phyloP scores from a whole-genome alignment of 257 asterid genomes.

The Scutellaria minor region DNA sequence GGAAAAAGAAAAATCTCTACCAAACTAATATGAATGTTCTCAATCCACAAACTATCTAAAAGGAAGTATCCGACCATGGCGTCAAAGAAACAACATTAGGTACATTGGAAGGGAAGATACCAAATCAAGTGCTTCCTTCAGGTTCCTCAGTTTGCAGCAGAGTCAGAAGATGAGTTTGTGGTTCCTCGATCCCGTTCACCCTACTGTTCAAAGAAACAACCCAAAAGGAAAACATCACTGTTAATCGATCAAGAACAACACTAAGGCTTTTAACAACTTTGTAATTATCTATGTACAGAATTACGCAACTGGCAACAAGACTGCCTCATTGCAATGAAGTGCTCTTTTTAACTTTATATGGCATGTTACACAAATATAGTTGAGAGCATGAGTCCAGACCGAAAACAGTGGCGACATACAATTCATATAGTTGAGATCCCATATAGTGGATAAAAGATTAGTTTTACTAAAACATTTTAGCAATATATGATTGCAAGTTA shows the following conservation, averaged over 20 bases:
- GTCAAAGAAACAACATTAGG: slow-evolving; percentile 29
- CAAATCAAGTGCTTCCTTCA: slow-evolving; percentile 51
- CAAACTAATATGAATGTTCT: slow-evolving; percentile 26
- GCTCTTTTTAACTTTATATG: no score
- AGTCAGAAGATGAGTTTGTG: slow-evolving; percentile 50
- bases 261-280: background rate
- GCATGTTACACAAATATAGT: no score
- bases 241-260: slow-evolving; percentile 9
- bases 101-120: slow-evolving; percentile 31
- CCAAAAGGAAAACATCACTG: background rate
- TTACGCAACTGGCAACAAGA: background rate
- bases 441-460: no score
- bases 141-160: slow-evolving; percentile 40
- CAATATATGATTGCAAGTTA: background rate
- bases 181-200: slow-evolving; percentile 48
- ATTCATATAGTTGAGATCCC: no score
- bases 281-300: background rate
- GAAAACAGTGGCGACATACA: no score
- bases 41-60: slow-evolving; percentile 31
- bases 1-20: slow-evolving; percentile 16
- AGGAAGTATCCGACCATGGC: background rate
- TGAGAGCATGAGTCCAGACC: no score
- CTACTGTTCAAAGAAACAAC: slow-evolving; percentile 39
- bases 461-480: background rate
- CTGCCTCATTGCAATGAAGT: background rate